Base-by-base conservation (phyloP, 805 yeast species). In the Candida piceae region DNA sequence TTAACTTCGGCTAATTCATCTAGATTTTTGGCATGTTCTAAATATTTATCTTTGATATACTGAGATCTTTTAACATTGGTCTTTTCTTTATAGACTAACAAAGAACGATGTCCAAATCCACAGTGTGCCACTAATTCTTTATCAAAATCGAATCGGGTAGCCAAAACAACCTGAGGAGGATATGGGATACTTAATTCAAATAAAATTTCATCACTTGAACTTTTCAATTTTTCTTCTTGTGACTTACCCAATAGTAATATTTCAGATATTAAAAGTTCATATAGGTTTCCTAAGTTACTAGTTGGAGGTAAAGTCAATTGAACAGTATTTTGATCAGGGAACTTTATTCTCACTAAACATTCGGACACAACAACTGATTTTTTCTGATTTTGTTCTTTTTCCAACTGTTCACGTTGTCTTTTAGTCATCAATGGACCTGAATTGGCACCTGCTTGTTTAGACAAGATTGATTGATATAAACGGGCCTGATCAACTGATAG, bases 241-340 rank as follows among this genome's bases (percentile, higher is more conserved):
- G 55, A 54, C 6, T 49, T 44, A 34, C 60, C 52, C 7, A 69
- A 50, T 8, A 50, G 54, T 16, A 54, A 51, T 5, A 69, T 58
- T 11, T 52, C 40, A 7, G 36, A 29, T 4, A 46, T 36, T 16
- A 62, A 31, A 7, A 52, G 27, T 4, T 43, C 33, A 24, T 50
- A 49, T 33, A 38, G 56, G 42, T 37, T 60, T 32, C 29, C 45
- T 25, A 38, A 35, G 2, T 72, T 67, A 33, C 76, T 76, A 1
- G 49, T 46, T 6, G 76, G 66, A 9, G 52, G 50, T 44, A 80
- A 71, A n/a, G 60, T 64, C 13, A 74, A 62, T 45, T 80, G 78
- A 1, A 80, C 50, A 16, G 62, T 62, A 3, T 69, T 63, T 37
- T 69, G 66, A 53, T 80, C 84, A 1, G 85, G 84, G 40, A 81